Percentiles rank a stretch among this genome's conserved stretches.
These are phyloP conservation scores for Colletotrichum sp. DNA, from an alignment of 2,329 filamentous ascomycete species.

Conservation along the genomic window DNA sequence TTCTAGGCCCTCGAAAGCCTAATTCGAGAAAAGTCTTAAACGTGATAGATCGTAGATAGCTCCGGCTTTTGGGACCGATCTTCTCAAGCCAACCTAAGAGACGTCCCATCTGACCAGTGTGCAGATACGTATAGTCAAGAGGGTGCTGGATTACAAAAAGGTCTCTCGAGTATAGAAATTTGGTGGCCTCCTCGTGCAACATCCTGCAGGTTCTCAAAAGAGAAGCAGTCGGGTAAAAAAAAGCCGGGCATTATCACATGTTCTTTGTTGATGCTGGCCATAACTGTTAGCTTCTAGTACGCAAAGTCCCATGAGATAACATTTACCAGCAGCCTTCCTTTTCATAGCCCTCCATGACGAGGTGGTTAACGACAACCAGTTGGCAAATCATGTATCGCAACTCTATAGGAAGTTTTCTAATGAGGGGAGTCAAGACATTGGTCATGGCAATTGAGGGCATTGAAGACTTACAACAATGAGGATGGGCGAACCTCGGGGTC, in stretches of 20 bases:
- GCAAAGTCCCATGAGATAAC: not conserved
- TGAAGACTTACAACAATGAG: not conserved
- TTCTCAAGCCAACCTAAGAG: not conserved
- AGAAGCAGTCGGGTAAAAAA: not conserved
- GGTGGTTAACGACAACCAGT: not conserved
- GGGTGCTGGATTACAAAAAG: not conserved
- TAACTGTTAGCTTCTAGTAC: not conserved
- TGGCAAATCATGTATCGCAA: not conserved
- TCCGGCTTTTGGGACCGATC: not conserved
- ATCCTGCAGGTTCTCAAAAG: not conserved
- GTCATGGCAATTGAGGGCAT: accelerated
- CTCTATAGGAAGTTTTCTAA: not conserved
- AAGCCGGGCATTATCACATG: not conserved
- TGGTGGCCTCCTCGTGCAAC: not conserved
- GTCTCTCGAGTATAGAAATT: not conserved
- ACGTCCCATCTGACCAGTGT: not conserved
- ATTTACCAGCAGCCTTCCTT: not conserved
- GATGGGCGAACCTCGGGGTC: not conserved
- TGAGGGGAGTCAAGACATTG: not conserved
- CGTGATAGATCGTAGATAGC: not conserved
- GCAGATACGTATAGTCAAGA: accelerated
- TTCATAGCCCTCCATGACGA: not conserved
- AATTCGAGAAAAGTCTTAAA: not conserved
- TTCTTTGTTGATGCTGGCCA: not conserved
- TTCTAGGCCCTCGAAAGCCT: accelerated